These are phyloP conservation scores for Populus euphratica DNA, from an alignment of 345 rosid species.

Conservation along the genomic window DNA sequence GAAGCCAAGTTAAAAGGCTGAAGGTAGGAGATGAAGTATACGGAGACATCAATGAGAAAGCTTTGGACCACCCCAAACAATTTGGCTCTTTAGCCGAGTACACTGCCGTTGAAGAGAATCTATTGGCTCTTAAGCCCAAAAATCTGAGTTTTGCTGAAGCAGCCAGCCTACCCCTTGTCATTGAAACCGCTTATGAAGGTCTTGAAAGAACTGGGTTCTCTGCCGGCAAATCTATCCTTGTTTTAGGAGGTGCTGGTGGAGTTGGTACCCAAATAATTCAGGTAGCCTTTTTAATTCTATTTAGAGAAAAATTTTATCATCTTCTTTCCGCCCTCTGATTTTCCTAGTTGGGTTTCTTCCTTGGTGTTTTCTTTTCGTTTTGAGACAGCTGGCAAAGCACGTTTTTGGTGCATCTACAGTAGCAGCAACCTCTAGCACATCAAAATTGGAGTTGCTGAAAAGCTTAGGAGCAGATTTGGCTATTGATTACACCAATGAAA, in stretches of 20 bases:
- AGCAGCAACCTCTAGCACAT: constrained; percentile 19
- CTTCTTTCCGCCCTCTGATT: background rate
- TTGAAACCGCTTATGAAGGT: constrained; percentile 22
- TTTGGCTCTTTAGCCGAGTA: constrained; percentile 18
- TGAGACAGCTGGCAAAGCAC: constrained; percentile 20
- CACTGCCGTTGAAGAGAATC: constrained; percentile 25
- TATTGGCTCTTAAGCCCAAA: constrained; percentile 20
- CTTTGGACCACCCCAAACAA: constrained; percentile 4
- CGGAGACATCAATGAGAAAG: constrained; percentile 11
- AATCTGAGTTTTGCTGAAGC: constrained; percentile 21
- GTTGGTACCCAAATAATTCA: constrained; percentile 21
- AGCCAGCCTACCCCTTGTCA: constrained; percentile 16
- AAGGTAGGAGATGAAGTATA: constrained; percentile 26
- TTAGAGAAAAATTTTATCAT: background rate
- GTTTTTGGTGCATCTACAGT: constrained; percentile 16
- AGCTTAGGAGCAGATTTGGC: constrained; percentile 24
- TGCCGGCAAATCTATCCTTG: constrained; percentile 12
- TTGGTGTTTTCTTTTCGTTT: background rate
- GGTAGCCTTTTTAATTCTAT: background rate
- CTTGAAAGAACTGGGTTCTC: constrained; percentile 14
- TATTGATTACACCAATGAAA: constrained; percentile 19
- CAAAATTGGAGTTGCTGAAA: constrained; percentile 16
- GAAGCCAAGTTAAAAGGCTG: constrained; percentile 15
- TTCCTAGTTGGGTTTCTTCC: background rate
- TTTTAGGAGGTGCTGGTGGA: constrained; percentile 25